A percentile compares a stretch with the other conserved stretches of the same genome.
These are phyloP conservation scores for Pseudocercospora fuligena DNA, from an alignment of 2,329 filamentous ascomycete genomes.

Conservation along the genomic window DNA sequence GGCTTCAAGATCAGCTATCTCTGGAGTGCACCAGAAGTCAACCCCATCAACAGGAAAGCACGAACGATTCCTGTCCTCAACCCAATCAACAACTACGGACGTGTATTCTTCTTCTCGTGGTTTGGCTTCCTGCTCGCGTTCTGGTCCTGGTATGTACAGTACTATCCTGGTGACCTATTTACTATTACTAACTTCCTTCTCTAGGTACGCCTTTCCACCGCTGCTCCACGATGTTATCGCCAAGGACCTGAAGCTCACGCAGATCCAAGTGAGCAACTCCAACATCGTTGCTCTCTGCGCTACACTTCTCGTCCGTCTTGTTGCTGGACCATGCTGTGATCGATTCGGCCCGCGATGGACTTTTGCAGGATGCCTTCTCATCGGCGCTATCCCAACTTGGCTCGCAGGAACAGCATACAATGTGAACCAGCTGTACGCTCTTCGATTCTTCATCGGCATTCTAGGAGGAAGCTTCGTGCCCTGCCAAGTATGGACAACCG, in stretches of 20 bases:
- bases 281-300: slow-evolving; percentile 83
- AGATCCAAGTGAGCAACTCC: slow-evolving; percentile 79
- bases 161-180: neutral
- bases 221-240: slow-evolving; percentile 79
- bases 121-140: slow-evolving; percentile 86
- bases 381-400: slow-evolving; percentile 79
- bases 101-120: slow-evolving; percentile 90
- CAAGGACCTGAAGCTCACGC: slow-evolving; percentile 73
- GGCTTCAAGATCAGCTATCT: slow-evolving; percentile 33
- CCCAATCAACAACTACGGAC: slow-evolving; percentile 76
- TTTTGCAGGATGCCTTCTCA: slow-evolving; percentile 76
- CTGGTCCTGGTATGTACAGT: slow-evolving; percentile 68
- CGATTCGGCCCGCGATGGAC: slow-evolving; percentile 78
- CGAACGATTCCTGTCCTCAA: slow-evolving; percentile 80
- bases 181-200: slow-evolving; percentile 13
- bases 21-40: slow-evolving; percentile 70
- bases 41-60: slow-evolving; percentile 84
- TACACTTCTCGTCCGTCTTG: slow-evolving; percentile 74
- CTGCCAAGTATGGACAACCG: slow-evolving; percentile 91
- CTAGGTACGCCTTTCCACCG: slow-evolving; percentile 84
- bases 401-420: slow-evolving; percentile 77
- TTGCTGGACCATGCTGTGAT: slow-evolving; percentile 85
- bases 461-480: slow-evolving; percentile 80
- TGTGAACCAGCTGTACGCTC: slow-evolving; percentile 68
- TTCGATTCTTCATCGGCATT: slow-evolving; percentile 81